Conservation (phyloP, 345 rosid genomes). For the Eucalyptus erythrocorys region DNA sequence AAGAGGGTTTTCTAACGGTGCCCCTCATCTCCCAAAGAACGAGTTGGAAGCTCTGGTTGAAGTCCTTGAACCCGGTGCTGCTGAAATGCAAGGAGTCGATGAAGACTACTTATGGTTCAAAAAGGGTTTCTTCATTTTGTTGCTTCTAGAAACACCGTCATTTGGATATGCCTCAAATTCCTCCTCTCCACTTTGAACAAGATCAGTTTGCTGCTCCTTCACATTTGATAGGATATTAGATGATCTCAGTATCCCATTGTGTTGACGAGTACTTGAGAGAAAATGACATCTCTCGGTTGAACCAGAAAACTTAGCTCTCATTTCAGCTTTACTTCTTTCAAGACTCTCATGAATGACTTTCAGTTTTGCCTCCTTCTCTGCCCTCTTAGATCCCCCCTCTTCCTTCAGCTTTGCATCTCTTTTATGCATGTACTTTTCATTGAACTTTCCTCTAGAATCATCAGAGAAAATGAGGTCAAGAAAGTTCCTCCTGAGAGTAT, state of each 20-base stretch:
- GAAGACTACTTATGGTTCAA: constrained; percentile 28
- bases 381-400: constrained; percentile 72
- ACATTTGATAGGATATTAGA: constrained; percentile 33
- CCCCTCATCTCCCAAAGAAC: constrained; percentile 45
- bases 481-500: constrained; percentile 24
- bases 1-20: constrained; percentile 61
- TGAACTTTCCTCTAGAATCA: constrained; percentile 70
- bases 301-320: constrained; percentile 64
- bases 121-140: constrained; percentile 30
- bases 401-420: constrained; percentile 85
- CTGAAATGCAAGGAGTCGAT: constrained; percentile 43
- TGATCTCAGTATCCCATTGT: constrained; percentile 58
- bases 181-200: constrained; percentile 56
- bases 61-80: constrained; percentile 40
- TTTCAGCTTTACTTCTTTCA: constrained; percentile 75
- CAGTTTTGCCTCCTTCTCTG: constrained; percentile 88
- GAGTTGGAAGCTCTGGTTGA: constrained; percentile 42
- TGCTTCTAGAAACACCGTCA: constrained; percentile 38
- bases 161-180: constrained; percentile 32
- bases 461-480: constrained; percentile 45
- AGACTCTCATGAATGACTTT: constrained; percentile 80
- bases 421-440: constrained; percentile 73
- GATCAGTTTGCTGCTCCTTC: constrained; percentile 55
- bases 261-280: constrained; percentile 27
- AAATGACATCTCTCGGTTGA: constrained; percentile 37